phyloP scores from a whole-genome alignment of 148 eudicot genomes.

The Spergularia bocconei region DNA sequence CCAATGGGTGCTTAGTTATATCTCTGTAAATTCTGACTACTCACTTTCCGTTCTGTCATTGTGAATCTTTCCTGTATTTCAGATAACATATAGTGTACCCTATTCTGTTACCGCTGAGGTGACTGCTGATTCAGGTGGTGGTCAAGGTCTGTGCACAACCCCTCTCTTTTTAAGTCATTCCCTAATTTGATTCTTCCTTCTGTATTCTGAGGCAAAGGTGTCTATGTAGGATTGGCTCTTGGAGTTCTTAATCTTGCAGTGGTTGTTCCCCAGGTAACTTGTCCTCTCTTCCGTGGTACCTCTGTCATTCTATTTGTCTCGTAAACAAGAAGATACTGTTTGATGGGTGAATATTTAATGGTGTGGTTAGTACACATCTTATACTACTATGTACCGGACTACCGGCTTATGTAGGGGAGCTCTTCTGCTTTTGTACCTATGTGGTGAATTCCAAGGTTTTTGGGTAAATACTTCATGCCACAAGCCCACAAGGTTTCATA shows the following conservation, averaged over 20 bases:
- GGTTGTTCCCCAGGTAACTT: constrained; percentile 86
- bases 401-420: neutral
- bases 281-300: neutral
- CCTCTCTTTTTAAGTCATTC: neutral
- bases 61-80: constrained; percentile 19
- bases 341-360: constrained; percentile 1
- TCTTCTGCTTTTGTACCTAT: neutral
- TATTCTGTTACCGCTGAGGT: constrained; percentile 89
- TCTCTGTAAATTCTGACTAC: neutral
- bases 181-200: neutral
- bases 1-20: constrained; percentile 4
- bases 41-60: neutral
- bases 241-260: constrained; percentile 97
- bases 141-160: constrained; percentile 63
- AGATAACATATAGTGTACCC: constrained; percentile 94
- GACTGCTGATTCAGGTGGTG: constrained; percentile 97
- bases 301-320: neutral
- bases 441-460: neutral
- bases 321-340: neutral
- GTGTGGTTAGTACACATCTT: neutral
- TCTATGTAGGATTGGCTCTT: constrained; percentile 81
- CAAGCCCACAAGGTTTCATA: no score
- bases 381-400: neutral
- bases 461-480: neutral
- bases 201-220: constrained; percentile 21